These are phyloP conservation scores for Thermochaetoides dissita DNA, from an alignment of 2,329 filamentous ascomycete genomes.

Conservation along the genomic window DNA sequence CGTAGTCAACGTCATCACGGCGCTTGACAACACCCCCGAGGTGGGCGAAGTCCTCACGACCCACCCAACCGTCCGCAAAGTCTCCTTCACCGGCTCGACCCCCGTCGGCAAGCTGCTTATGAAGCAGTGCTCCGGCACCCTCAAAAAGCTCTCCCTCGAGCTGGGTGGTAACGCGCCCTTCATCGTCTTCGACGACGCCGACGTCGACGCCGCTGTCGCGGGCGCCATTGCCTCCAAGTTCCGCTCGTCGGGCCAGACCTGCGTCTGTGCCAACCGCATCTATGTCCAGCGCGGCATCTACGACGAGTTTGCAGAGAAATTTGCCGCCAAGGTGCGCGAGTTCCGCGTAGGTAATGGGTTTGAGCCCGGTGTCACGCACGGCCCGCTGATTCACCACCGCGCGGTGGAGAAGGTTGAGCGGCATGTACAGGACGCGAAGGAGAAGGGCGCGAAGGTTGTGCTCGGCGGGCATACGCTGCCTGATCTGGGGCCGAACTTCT, in stretches of 20 bases:
- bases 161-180: constrained; percentile 92
- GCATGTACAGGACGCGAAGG: constrained; percentile 66
- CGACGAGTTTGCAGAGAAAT: constrained; percentile 54
- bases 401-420: constrained; percentile 66
- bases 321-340: constrained; percentile 55
- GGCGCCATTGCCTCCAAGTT: constrained; percentile 84
- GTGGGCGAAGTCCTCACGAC: constrained; percentile 68
- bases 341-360: constrained; percentile 71
- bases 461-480: constrained; percentile 61
- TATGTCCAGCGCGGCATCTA: constrained; percentile 69
- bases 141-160: constrained; percentile 78
- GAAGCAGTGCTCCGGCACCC: constrained; percentile 70
- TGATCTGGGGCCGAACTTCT: constrained; percentile 74
- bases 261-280: constrained; percentile 76
- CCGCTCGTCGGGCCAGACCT: constrained; percentile 88
- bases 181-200: constrained; percentile 92
- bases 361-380: constrained; percentile 57
- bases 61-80: constrained; percentile 64
- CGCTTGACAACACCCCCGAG: constrained; percentile 62
- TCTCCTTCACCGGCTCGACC: constrained; percentile 84
- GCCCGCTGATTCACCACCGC: constrained; percentile 72
- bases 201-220: constrained; percentile 69
- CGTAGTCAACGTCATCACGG: constrained; percentile 79
- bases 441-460: constrained; percentile 63
- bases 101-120: constrained; percentile 62